Base-by-base conservation (phyloP, 2,329 filamentous ascomycete species). In the Claviceps sorghi region DNA sequence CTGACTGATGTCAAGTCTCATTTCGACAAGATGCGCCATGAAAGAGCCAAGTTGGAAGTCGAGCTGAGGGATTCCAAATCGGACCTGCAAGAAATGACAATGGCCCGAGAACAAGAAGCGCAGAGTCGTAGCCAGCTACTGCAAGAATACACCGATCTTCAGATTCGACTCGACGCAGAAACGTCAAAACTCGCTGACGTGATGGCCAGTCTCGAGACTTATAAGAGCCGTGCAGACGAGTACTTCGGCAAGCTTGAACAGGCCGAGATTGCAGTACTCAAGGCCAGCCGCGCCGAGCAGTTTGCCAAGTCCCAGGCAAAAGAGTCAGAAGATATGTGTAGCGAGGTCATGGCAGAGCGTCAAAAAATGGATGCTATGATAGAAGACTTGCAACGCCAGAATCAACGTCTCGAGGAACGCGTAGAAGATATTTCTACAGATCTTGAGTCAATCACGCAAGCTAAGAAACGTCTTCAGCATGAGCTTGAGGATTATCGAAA, bases 171-270 rank as follows among this genome's bases (percentile, higher is more conserved):
- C 17, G 93, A 97, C 64, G 84, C 86, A 6, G 93, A 97, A 69
- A 80, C 82, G 1, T 95, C 88, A 1, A 91, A 86, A 65, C 76
- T 91, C 30, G 79, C 83, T 30, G 91, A 98, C 65, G 82, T 95
- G 45, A 82, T 81, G 8, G 85, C 88, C 3, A 95, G 86, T 65
- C 77, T 97, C 43, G 83, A 82, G 55, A 72, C 96, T 56, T 98
- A 97, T 75, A 96, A 95, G 76, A 82, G 80, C 57, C 83, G 91
- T 44, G 86, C 91, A 4, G 89, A 97, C 63, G 91, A 97, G 65
- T 97, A 98, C 68, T 98, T 96, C 69, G 86, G 82, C 72, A 96
- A 95, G 69, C 80, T 98, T 21, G 91, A 98, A 67, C 91, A 97
- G 64, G 93, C 93, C 17, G 91, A 98, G 67, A 94, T 97, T 58